Percentiles rank a stretch among this genome's conserved stretches.
Evolutionary conservation across 805 yeast species (phyloP).

Genomic region (Peterozyma xylosa): DNA sequence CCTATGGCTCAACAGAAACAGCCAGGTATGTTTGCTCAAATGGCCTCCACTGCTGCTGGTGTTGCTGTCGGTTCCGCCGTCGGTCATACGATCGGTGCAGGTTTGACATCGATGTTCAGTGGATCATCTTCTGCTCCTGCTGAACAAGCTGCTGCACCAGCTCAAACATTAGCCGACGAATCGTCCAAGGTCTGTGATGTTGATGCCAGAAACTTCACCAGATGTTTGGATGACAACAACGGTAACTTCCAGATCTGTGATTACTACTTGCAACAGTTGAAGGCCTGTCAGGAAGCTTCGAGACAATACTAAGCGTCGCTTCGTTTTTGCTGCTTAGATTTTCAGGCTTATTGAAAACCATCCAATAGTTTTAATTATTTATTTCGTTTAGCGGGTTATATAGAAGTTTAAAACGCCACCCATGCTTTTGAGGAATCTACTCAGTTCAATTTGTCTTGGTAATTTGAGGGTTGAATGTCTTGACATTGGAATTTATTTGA

Average conservation of each 20-base stretch:
- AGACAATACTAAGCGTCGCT: slow-evolving; percentile 50
- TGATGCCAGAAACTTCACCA: slow-evolving; percentile 92
- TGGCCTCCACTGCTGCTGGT: slow-evolving; percentile 99
- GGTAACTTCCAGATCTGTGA: slow-evolving; percentile 98
- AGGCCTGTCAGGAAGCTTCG: slow-evolving; percentile 94
- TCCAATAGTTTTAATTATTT: no score
- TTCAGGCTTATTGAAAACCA: not conserved
- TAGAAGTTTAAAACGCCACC: no score
- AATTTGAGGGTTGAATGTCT: no score
- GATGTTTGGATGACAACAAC: slow-evolving; percentile 86
- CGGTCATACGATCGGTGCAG: slow-evolving; percentile 96
- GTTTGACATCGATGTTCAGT: slow-evolving; percentile 82
- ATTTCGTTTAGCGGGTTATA: no score
- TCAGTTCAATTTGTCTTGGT: no score
- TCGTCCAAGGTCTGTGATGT: slow-evolving; percentile 67
- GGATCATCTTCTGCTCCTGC: slow-evolving; percentile 56
- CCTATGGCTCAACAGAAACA: slow-evolving; percentile 46
- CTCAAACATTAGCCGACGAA: slow-evolving; percentile 32
- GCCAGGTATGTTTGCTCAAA: slow-evolving; percentile 92
- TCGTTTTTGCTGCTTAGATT: no score
- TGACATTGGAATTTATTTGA: no score
- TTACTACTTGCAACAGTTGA: slow-evolving; percentile 93
- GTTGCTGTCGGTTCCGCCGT: slow-evolving; percentile 98
- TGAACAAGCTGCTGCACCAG: slow-evolving; percentile 35
- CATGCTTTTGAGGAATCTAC: no score